These are phyloP conservation scores for Pyronema omphalodes DNA, from an alignment of 495 filamentous ascomycete species.

Conservation along the genomic window DNA sequence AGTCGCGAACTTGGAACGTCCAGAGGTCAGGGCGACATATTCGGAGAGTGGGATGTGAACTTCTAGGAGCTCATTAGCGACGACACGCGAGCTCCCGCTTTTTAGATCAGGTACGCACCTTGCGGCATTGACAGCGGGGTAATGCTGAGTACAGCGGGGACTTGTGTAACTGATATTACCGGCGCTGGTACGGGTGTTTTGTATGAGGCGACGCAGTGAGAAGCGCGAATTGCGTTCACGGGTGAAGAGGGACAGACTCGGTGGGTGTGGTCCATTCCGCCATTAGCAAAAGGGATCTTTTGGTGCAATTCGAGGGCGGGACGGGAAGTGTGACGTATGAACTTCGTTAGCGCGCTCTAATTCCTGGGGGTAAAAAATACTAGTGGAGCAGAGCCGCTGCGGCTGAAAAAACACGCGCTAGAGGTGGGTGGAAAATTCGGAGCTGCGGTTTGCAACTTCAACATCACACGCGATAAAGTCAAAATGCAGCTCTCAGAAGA, in stretches of 20 bases:
- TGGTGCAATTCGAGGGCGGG: neutral
- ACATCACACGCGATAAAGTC: neutral
- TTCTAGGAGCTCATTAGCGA: constrained; percentile 8
- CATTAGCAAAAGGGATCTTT: neutral
- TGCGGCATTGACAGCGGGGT: constrained; percentile 15
- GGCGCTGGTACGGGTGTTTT: neutral
- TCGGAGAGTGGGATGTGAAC: constrained; percentile 20
- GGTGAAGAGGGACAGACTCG: neutral
- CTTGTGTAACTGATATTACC: neutral
- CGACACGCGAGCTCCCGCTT: neutral
- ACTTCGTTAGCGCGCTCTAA: too few species aligned
- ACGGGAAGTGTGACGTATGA: constrained; percentile 10
- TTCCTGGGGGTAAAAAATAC: too few species aligned
- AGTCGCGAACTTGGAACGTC: constrained; percentile 10
- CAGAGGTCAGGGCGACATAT: constrained; percentile 21
- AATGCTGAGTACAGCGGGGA: neutral
- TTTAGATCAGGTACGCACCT: constrained; percentile 7
- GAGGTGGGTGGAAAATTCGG: too few species aligned
- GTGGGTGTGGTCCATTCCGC: too few species aligned
- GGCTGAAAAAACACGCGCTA: too few species aligned
- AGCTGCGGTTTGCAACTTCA: too few species aligned
- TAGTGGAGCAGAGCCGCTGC: too few species aligned
- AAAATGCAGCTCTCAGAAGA: constrained; percentile 92
- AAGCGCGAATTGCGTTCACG: neutral
- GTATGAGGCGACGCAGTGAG: neutral